Evolutionary conservation across 2,329 filamentous ascomycete species (phyloP).

Genomic region (Thermochaetoides dissita): DNA sequence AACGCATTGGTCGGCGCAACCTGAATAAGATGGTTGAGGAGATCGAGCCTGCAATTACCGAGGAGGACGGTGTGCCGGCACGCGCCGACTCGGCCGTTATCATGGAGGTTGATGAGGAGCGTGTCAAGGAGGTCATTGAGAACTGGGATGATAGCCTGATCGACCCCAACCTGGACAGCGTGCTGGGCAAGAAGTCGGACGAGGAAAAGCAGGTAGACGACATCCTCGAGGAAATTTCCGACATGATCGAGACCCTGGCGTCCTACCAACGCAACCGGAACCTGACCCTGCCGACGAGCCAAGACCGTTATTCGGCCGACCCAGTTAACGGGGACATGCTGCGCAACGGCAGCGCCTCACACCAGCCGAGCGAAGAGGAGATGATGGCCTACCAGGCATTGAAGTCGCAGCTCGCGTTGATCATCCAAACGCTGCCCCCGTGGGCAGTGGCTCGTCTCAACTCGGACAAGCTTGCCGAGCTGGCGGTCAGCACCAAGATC

Average conservation of each 20-base stretch:
- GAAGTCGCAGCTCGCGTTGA: constrained; percentile 58
- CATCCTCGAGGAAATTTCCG: constrained; percentile 57
- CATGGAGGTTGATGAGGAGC: constrained; percentile 34
- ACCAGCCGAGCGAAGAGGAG: constrained; percentile 49
- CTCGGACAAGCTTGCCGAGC: constrained; percentile 68
- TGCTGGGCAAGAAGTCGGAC: constrained; percentile 35
- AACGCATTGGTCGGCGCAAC: constrained; percentile 50
- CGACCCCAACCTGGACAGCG: constrained; percentile 43
- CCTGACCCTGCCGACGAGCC: constrained; percentile 50
- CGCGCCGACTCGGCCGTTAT: constrained; percentile 19
- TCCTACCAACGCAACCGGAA: constrained; percentile 72
- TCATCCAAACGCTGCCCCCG: constrained; percentile 64
- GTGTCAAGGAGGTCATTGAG: constrained; percentile 40
- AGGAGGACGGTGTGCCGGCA: constrained; percentile 24
- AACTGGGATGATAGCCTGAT: constrained; percentile 44
- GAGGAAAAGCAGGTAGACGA: constrained; percentile 52
- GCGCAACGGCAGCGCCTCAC: constrained; percentile 49
- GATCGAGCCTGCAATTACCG: constrained; percentile 22
- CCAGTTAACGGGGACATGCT: constrained; percentile 55
- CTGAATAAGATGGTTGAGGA: constrained; percentile 51
- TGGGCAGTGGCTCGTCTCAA: constrained; percentile 78
- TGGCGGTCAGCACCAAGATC: constrained; percentile 70
- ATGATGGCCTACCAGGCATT: constrained; percentile 54
- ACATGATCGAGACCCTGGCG: constrained; percentile 60
- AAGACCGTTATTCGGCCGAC: constrained; percentile 45